These are phyloP conservation scores for Casuarina equisetifolia DNA, from an alignment of 306 rosid species.

Conservation along the genomic window DNA sequence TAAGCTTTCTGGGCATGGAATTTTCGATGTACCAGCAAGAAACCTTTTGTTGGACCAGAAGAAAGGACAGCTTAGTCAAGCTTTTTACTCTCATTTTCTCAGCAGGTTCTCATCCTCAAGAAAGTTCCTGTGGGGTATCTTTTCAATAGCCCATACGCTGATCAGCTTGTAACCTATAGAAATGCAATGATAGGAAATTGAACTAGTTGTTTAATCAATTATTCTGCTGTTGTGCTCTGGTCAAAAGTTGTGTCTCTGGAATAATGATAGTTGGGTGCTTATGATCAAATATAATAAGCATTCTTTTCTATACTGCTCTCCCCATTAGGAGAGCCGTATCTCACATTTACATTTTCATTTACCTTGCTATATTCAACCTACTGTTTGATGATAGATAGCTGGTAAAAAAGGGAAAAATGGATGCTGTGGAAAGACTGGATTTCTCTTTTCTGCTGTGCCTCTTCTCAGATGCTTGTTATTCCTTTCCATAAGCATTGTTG, in stretches of 20 bases:
- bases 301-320: conserved; percentile 55
- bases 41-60: conserved; percentile 31
- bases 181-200: conserved; percentile 62
- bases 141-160: conserved; percentile 28
- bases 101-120: not conserved
- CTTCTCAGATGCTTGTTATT: conserved; percentile 28
- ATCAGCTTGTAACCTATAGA: conserved; percentile 38
- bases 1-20: conserved; percentile 27
- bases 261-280: conserved; percentile 60
- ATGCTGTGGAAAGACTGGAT: conserved; percentile 29
- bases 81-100: conserved; percentile 35
- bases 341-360: conserved; percentile 31
- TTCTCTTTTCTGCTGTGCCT: conserved; percentile 10
- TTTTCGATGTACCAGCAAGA: conserved; percentile 41
- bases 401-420: conserved; percentile 3
- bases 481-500: conserved; percentile 12
- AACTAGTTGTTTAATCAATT: conserved; percentile 30
- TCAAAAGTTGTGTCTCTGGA: conserved; percentile 69
- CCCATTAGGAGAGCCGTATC: conserved; percentile 55
- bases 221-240: conserved; percentile 46
- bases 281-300: conserved; percentile 45
- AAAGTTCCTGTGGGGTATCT: conserved; percentile 20
- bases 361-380: conserved; percentile 25
- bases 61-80: conserved; percentile 25
- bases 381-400: conserved; percentile 10